Evolutionary conservation across 805 yeast species (phyloP).

Genomic region (Cyberlindnera meyerae): DNA sequence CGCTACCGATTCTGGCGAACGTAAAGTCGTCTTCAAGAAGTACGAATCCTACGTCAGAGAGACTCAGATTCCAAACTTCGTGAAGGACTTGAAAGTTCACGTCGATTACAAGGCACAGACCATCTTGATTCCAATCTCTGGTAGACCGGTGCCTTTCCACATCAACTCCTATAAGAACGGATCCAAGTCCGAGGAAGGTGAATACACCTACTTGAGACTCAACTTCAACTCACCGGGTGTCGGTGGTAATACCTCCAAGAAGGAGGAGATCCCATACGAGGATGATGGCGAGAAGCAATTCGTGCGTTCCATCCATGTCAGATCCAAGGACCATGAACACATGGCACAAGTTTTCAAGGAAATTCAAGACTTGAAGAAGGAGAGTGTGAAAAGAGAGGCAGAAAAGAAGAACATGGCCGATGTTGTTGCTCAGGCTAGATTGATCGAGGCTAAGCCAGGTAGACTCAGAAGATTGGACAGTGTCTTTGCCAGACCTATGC

Average conservation of each 20-base stretch:
- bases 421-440: constrained; percentile 86
- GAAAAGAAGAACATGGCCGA: constrained; percentile 91
- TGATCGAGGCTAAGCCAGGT: constrained; percentile 75
- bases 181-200: constrained; percentile 94
- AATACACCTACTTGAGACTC: constrained; percentile 81
- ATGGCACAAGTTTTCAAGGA: constrained; percentile 86
- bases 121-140: constrained; percentile 83
- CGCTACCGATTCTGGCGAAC: constrained; percentile 55
- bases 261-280: constrained; percentile 85
- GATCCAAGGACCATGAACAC: constrained; percentile 87
- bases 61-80: constrained; percentile 80
- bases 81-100: constrained; percentile 78
- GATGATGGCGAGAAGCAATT: constrained; percentile 83
- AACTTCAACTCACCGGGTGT: constrained; percentile 93
- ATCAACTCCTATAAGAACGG: constrained; percentile 92
- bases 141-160: constrained; percentile 97
- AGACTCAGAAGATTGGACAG: constrained; percentile 84
- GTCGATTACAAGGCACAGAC: constrained; percentile 88
- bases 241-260: constrained; percentile 62
- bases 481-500: constrained; percentile 90
- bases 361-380: constrained; percentile 88
- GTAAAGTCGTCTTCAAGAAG: constrained; percentile 74
- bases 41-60: constrained; percentile 94
- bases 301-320: constrained; percentile 77
- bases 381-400: constrained; percentile 81